These are phyloP conservation scores for Colletotrichum tofieldiae DNA, from an alignment of 2,329 filamentous ascomycete species.

Conservation along the genomic window DNA sequence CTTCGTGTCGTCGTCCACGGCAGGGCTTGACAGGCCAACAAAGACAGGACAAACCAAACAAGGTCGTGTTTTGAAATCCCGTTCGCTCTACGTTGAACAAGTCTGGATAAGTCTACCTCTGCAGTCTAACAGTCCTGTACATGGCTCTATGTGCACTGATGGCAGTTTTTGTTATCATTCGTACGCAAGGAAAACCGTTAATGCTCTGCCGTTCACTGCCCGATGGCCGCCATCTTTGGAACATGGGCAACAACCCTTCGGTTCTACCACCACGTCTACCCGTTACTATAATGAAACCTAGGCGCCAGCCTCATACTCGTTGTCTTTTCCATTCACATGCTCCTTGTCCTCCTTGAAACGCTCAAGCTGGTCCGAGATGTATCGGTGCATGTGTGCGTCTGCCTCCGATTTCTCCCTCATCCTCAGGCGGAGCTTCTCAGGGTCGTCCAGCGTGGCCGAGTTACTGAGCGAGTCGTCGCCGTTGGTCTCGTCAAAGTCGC, in stretches of 20 bases:
- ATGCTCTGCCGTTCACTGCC: neutral
- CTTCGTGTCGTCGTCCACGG: neutral
- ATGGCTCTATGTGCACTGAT: constrained; percentile 37
- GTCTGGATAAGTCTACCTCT: constrained; percentile 13
- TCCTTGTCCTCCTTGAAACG: constrained; percentile 67
- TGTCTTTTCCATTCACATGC: constrained; percentile 52
- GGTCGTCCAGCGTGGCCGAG: constrained; percentile 36
- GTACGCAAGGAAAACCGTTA: constrained; percentile 21
- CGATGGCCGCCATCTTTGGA: neutral
- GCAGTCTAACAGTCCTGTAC: constrained; percentile 36
- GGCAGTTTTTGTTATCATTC: constrained; percentile 11
- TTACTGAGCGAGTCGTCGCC: constrained; percentile 56
- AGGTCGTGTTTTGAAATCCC: neutral
- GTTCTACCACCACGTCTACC: neutral
- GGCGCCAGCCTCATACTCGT: constrained; percentile 63
- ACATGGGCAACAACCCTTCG: neutral
- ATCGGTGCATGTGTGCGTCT: constrained; percentile 82
- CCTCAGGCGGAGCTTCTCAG: constrained; percentile 63
- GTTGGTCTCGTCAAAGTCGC: constrained; percentile 78
- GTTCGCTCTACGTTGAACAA: constrained; percentile 16
- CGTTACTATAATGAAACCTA: neutral
- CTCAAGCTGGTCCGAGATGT: constrained; percentile 86
- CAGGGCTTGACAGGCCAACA: too few relatives aligned
- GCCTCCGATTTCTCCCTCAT: constrained; percentile 67
- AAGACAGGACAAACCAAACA: neutral